Evolutionary conservation across 441 rosid genomes (phyloP), one percentile per base, ranked within the genome.

Genomic region (Erodium trifolium): DNA sequence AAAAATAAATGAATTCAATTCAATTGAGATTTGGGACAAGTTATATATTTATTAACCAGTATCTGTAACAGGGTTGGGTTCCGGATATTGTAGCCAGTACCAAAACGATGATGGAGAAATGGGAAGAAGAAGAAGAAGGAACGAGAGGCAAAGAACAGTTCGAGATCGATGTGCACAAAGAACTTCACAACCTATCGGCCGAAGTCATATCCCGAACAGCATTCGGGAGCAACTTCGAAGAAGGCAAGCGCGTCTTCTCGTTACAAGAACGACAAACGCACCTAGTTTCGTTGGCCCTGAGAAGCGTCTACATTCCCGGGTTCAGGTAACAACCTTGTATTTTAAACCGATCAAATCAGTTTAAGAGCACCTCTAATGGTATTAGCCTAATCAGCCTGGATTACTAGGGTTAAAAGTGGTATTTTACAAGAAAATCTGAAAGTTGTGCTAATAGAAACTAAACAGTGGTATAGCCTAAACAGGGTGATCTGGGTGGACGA

Each of bases 121-220:
- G 97, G 97, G 91, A 87, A 67, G 87, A 80, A 70, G 74, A 49
- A 63, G 27, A 2, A 23, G n/a, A n/a, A n/a, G n/a, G n/a, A n/a
- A 83, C 45, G 7, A 41, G 1, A 41, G 47, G 47, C 11, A 6
- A 41, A 9, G 47, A 41, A 41, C 12, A 41, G 71, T 71, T 87
- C 39, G 96, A 91, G 81, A 67, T 93, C 47, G 96, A 91, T 17
- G 79, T 88, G 55, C 79, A 76, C 45, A 81, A 68, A 68, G 82
- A 87, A 66, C 81, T 89, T 27, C 94, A 89, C 23, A 79, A 63
- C 1, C 84, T 91, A 11, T 83, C 91, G 4, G 92, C 89, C 31
- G 90, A 91, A 57, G 64, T 88, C 12, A 85, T 91, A 67, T 89
- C 98, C 47, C 79, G 90, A 77, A 89, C 94, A 27, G 92, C 92